Conservation (phyloP, 306 rosid genomes). For the Gastrolobium villosum region DNA sequence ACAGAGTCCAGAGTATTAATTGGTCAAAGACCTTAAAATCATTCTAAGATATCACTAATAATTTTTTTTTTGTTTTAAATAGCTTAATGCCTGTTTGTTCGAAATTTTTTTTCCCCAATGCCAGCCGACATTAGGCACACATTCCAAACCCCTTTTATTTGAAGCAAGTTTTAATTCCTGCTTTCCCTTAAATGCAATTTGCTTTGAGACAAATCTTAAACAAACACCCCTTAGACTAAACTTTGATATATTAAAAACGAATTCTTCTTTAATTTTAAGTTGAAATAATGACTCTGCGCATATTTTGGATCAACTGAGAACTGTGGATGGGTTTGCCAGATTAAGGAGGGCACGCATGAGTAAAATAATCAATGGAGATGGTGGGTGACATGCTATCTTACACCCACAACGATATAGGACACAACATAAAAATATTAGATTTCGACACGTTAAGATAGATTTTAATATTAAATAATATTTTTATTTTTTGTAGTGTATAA, state of each 20-base stretch:
- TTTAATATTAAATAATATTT: too few relatives aligned
- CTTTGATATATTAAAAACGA: too few relatives aligned
- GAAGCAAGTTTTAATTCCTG: background rate
- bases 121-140: slow-evolving; percentile 6
- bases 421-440: too few relatives aligned
- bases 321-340: background rate
- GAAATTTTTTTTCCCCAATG: background rate
- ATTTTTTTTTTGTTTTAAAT: background rate
- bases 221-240: too few relatives aligned
- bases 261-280: too few relatives aligned
- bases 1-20: background rate
- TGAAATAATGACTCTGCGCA: background rate
- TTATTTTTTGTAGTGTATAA: too few relatives aligned
- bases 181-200: background rate
- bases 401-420: too few relatives aligned
- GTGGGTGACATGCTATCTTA: too few relatives aligned
- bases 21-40: background rate
- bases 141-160: background rate
- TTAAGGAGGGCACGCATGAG: slow-evolving; percentile 1
- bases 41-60: background rate
- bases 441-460: too few relatives aligned
- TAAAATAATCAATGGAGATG: slow-evolving; percentile 32
- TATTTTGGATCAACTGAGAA: background rate
- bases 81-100: background rate
- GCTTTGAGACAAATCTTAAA: background rate